phyloP scores from a whole-genome alignment of 306 rosid species.

The Fragaria vesca region DNA sequence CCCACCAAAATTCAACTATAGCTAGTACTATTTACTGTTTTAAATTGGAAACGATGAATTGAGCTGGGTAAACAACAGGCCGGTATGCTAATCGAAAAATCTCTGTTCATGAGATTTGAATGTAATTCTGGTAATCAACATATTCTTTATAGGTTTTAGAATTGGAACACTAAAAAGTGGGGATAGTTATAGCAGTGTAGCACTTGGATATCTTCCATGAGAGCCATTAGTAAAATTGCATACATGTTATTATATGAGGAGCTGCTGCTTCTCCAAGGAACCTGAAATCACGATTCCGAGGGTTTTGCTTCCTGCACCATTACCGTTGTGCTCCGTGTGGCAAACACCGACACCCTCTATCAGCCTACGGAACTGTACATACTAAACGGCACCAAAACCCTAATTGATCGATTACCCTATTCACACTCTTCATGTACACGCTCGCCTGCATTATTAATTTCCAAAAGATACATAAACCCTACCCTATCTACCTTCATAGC shows the following conservation, averaged over 20 bases:
- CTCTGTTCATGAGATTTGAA: too few species aligned
- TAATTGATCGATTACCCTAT: conserved; percentile 15
- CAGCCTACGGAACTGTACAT: conserved; percentile 40
- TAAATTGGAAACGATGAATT: too few species aligned
- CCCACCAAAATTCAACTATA: too few species aligned
- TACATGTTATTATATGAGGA: background rate
- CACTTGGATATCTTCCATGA: background rate
- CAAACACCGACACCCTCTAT: conserved; percentile 64
- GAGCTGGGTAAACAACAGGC: too few species aligned
- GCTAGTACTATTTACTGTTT: too few species aligned
- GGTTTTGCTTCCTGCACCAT: conserved; percentile 71
- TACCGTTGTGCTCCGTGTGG: conserved; percentile 41
- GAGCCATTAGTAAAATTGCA: background rate
- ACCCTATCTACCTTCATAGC: background rate
- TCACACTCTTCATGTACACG: conserved; percentile 47
- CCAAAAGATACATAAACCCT: background rate
- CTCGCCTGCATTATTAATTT: conserved; percentile 22
- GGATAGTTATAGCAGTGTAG: background rate
- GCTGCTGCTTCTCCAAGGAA: conserved; percentile 51
- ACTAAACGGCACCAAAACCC: conserved; percentile 25
- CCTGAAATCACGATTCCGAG: conserved; percentile 51
- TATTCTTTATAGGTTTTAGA: too few species aligned
- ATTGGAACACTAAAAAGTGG: background rate
- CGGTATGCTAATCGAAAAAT: too few species aligned
- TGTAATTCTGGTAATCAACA: too few species aligned